Base-by-base conservation (phyloP, 1,284 basidiomycete genomes). In the Pterulicium gracile region DNA sequence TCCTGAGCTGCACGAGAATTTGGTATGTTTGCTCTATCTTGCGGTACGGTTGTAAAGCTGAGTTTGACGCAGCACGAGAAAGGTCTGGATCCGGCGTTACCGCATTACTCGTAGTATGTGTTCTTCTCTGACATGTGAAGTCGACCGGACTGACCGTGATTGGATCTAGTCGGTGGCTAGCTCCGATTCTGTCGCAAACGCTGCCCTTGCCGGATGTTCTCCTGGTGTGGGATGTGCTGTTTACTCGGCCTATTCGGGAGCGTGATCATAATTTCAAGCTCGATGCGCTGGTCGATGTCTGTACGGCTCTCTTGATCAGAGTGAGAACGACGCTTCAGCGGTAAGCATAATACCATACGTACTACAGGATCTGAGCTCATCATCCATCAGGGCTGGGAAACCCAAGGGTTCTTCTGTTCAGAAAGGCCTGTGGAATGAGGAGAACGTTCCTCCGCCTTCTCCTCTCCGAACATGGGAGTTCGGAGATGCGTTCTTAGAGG, bases 31-130 rank as follows among this genome's bases (percentile, higher is more conserved):
- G n/a, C 36, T 43, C 42, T 42, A 21, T 43, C 15, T 32, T 10
- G 22, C 45, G 48, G 47, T 18, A n/a, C n/a, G n/a, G n/a, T n/a
- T n/a, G n/a, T n/a, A n/a, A n/a, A n/a, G n/a, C n/a, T n/a, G n/a
- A n/a, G n/a, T n/a, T n/a, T n/a, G n/a, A n/a, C n/a, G n/a, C n/a
- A n/a, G n/a, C n/a, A n/a, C n/a, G n/a, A 61, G 4, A 80, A 78
- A 54, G 80, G 82, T 1, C 65, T 88, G 12, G 80, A 85, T 56
- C 85, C 86, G 20, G 63, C 69, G 20, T 63, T 83, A 35, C 86
- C 86, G 1, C 83, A 88, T 61, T 88, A 85, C 59, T 87, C 86
- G 45, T 83, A 82, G 84, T 88, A 60, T 52, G 84, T 66, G 4
- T 27, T n/a, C 15, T 20, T 34, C 22, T 40, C 48, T 7, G n/a